Evolutionary conservation across 192 early-diverging fungal genomes (phyloP), one percentile per base, ranked within the genome.

Genomic region (Phlyctochytrium arcticum): DNA sequence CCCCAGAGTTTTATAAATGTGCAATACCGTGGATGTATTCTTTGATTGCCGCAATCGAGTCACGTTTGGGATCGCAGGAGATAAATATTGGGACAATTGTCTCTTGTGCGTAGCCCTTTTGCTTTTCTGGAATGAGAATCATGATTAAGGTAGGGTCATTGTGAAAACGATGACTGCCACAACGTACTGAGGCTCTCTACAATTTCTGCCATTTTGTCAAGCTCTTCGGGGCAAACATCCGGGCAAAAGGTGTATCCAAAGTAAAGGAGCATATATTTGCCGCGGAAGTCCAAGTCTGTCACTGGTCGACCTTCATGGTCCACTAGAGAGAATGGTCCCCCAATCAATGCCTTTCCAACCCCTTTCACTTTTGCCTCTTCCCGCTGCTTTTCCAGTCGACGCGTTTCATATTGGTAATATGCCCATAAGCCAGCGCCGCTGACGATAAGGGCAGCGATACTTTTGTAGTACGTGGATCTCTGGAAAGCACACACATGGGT

Each of bases 241-340:
- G 97, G 97, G 71, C 97, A 99, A 74, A 97, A 91, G 30, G 94
- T 96, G 79, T 97, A 99, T n/a, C 97, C 97, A 86, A 99, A 99
- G 77, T 99, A 99, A 6, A 98, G 75, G 58, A 99, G 75, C 75
- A 87, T 85, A 69, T 85, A 98, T 36, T 87, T 88, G 27, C 93
- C 97, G 24, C 78, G 78, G 67, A 92, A 91, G 57, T 89, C 83
- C 50, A 88, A 75, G 62, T 92, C 84, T 9, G 89, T 90, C 1
- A 86, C 83, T 3, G 76, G 72, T 32, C 82, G 70, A 17, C 92
- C 92, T 47, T 90, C 70, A 44, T 89, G 87, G 69, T 99, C 86
- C 4, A 89, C 88, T 47, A 99, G 76, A 17, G 80, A 81, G 63
- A 94, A 99, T 2, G 92, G 86, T 0, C 93, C 94, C 1, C 97